These are phyloP conservation scores for Melaleuca quinquenervia DNA, from an alignment of 345 rosid species.

Conservation along the genomic window DNA sequence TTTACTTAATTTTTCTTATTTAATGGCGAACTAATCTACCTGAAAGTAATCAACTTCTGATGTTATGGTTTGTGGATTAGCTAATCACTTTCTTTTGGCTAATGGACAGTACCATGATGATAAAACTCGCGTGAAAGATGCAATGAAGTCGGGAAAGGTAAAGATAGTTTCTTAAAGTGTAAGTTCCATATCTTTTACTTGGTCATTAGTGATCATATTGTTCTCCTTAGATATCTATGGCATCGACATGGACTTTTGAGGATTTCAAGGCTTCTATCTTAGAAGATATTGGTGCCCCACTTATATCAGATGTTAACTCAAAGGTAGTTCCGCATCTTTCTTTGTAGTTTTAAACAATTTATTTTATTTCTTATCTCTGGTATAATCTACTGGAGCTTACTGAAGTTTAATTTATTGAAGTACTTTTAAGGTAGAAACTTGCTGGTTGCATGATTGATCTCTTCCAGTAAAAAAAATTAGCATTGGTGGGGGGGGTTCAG, in stretches of 20 bases:
- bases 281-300: constrained; percentile 36
- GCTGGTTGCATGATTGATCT: background rate
- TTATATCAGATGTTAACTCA: constrained; percentile 62
- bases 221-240: constrained; percentile 31
- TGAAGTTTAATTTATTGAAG: background rate
- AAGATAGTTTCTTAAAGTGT: constrained; percentile 1
- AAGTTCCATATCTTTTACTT: background rate
- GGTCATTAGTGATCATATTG: background rate
- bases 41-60: background rate
- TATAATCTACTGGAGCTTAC: background rate
- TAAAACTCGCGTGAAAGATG: constrained; percentile 64
- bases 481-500: background rate
- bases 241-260: constrained; percentile 58
- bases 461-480: background rate
- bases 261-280: constrained; percentile 59
- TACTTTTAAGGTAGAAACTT: background rate
- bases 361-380: background rate
- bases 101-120: constrained; percentile 74
- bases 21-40: background rate
- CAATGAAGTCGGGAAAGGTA: constrained; percentile 72
- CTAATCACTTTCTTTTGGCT: background rate
- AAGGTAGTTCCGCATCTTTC: constrained; percentile 32
- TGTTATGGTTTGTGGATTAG: background rate
- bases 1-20: background rate
- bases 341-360: background rate